These are phyloP conservation scores for Neurospora sp. DNA, from an alignment of 495 filamentous ascomycete genomes.

Conservation along the genomic window DNA sequence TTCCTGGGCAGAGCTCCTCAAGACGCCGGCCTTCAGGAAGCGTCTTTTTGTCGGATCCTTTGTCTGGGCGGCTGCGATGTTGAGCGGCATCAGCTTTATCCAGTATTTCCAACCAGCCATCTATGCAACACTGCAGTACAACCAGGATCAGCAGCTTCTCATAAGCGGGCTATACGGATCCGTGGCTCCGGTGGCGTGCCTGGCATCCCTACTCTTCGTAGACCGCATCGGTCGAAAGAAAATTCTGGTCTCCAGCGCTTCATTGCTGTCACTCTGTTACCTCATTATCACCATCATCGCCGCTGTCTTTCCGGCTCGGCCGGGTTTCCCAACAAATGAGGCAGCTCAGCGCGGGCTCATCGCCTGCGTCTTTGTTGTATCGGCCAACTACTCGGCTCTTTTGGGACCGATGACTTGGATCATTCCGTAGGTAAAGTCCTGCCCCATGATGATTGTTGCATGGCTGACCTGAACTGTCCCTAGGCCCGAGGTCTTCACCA, in stretches of 20 bases:
- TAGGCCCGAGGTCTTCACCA: conserved; percentile 46
- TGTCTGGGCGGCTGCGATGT: conserved; percentile 43
- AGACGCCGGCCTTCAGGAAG: conserved; percentile 33
- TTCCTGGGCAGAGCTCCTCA: conserved; percentile 36
- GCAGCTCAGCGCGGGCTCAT: conserved; percentile 38
- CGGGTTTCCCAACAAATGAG: conserved; percentile 24
- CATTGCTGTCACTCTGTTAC: conserved; percentile 28
- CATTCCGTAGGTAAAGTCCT: conserved; percentile 25
- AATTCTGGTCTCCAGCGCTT: conserved; percentile 41
- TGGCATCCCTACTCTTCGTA: conserved; percentile 40
- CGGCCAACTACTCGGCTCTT: conserved; percentile 44
- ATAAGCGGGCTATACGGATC: conserved; percentile 44
- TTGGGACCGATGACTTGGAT: conserved; percentile 46
- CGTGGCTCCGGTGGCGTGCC: conserved; percentile 40
- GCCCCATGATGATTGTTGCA: not conserved
- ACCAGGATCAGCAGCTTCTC: conserved; percentile 36
- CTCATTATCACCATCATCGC: conserved; percentile 43
- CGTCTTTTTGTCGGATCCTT: conserved; percentile 43
- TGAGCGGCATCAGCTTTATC: conserved; percentile 43
- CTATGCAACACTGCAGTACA: conserved; percentile 38
- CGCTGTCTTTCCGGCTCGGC: conserved; percentile 33
- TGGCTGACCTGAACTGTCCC: not conserved
- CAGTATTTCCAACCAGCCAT: conserved; percentile 42
- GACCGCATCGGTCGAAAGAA: conserved; percentile 43
- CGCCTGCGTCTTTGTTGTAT: conserved; percentile 49